Evolutionary conservation across 148 eudicot genomes (phyloP).

Genomic region (Rhododendron ferrugineum): DNA sequence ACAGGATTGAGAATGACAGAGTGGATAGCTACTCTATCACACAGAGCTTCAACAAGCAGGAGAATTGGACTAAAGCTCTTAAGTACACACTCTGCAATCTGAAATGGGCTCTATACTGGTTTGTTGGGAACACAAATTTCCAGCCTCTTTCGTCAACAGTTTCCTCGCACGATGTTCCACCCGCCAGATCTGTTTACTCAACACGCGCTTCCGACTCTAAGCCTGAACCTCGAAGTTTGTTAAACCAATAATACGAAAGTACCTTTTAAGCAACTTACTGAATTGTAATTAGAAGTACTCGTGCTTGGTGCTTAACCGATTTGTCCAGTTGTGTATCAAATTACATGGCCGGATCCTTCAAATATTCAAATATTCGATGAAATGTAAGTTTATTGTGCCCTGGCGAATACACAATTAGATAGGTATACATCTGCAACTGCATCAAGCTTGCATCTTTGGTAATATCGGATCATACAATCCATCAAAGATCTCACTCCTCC

Average conservation of each 20-base stretch:
- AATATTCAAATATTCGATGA: not conserved
- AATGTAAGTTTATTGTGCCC: slow-evolving; percentile 5
- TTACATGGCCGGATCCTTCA: not conserved
- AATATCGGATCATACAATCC: slow-evolving; percentile 9
- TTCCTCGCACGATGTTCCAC: slow-evolving; percentile 50
- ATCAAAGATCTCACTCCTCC: slow-evolving; percentile 10
- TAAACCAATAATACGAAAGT: slow-evolving; percentile 2
- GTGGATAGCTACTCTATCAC: slow-evolving; percentile 88
- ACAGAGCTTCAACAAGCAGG: slow-evolving; percentile 96
- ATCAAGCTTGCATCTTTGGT: not conserved
- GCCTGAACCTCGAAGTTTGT: slow-evolving; percentile 21
- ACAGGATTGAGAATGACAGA: slow-evolving; percentile 59
- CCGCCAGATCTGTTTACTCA: slow-evolving; percentile 47
- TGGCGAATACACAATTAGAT: not conserved
- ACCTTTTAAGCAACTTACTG: not conserved
- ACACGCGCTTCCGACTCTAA: slow-evolving; percentile 39
- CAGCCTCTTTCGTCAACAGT: slow-evolving; percentile 68
- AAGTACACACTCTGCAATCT: slow-evolving; percentile 92
- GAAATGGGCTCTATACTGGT: slow-evolving; percentile 99
- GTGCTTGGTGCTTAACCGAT: not conserved
- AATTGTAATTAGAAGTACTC: not conserved
- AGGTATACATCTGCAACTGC: not conserved
- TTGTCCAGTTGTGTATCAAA: not conserved
- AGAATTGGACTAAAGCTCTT: slow-evolving; percentile 98
- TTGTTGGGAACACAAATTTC: slow-evolving; percentile 88